Conservation (phyloP, 2,329 filamentous ascomycete genomes). For the Metarhizium rileyi region DNA sequence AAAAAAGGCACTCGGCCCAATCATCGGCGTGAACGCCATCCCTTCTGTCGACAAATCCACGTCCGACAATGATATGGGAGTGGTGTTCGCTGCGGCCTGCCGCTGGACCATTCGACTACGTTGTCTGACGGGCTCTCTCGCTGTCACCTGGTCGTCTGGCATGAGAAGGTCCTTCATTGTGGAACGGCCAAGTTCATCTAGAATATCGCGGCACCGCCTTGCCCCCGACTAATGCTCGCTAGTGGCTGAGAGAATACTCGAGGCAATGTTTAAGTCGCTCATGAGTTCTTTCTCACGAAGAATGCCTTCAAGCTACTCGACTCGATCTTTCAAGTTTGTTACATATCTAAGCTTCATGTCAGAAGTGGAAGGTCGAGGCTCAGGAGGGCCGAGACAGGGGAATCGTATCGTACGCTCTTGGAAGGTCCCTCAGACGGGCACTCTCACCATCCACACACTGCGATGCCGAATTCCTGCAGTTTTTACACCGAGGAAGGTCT, state of each 20-base stretch:
- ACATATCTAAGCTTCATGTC: slow-evolving; percentile 16
- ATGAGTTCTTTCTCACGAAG: slow-evolving; percentile 29
- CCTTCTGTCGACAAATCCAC: neutral
- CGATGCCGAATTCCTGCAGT: slow-evolving; percentile 31
- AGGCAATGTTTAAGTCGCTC: slow-evolving; percentile 28
- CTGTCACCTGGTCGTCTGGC: neutral
- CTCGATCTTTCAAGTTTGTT: slow-evolving; percentile 13
- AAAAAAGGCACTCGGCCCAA: slow-evolving; percentile 7
- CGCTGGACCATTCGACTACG: neutral
- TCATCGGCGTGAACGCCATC: slow-evolving; percentile 10
- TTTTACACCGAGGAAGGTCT: slow-evolving; percentile 29
- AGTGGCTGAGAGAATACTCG: slow-evolving; percentile 39
- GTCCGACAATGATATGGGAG: neutral
- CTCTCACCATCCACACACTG: slow-evolving; percentile 35
- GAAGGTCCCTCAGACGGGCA: slow-evolving; percentile 27
- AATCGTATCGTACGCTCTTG: slow-evolving; percentile 33
- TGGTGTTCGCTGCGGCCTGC: neutral
- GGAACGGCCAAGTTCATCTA: slow-evolving; percentile 28
- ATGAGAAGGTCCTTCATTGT: slow-evolving; percentile 6
- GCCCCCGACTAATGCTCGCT: slow-evolving; percentile 44
- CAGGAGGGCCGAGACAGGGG: neutral
- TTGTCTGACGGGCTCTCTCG: neutral
- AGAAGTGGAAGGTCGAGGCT: neutral
- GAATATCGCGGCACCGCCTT: slow-evolving; percentile 33
- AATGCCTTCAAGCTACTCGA: slow-evolving; percentile 34